A percentile compares a stretch with the other conserved stretches of the same genome.
phyloP scores from a whole-genome alignment of 2,329 filamentous ascomycete genomes.

The Bipolaris zeicola region DNA sequence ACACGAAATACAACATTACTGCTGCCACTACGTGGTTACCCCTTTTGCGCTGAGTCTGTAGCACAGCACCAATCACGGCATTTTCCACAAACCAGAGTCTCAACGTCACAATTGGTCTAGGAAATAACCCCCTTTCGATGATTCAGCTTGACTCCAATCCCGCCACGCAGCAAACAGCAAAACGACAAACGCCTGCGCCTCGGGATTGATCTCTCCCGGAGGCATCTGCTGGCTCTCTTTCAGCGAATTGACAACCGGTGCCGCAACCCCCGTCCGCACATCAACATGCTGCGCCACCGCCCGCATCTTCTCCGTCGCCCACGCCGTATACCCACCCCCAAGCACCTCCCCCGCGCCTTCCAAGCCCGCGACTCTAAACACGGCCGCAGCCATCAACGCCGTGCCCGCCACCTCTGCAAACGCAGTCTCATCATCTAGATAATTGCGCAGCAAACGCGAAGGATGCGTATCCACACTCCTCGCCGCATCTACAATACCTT shows the following conservation, averaged over 20 bases:
- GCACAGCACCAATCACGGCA: too few species aligned
- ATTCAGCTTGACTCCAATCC: constrained; percentile 37
- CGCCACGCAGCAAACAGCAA: constrained; percentile 52
- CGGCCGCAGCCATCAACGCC: constrained; percentile 52
- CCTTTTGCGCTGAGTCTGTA: too few species aligned
- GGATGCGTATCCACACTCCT: constrained; percentile 43
- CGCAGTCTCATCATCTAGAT: constrained; percentile 53
- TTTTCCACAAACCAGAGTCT: too few species aligned
- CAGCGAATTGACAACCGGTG: constrained; percentile 53
- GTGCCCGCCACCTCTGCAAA: constrained; percentile 58
- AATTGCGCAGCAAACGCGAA: constrained; percentile 54
- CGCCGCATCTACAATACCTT: constrained; percentile 47
- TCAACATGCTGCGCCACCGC: constrained; percentile 47
- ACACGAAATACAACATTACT: too few species aligned
- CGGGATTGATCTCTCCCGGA: constrained; percentile 43
- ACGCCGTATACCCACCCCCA: constrained; percentile 44
- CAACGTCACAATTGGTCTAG: too few species aligned
- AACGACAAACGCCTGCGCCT: constrained; percentile 54
- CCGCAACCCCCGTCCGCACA: constrained; percentile 44
- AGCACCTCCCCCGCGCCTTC: constrained; percentile 29
- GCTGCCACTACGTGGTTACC: too few species aligned
- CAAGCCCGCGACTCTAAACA: constrained; percentile 52
- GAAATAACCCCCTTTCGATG: neutral
- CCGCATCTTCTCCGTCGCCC: constrained; percentile 52
- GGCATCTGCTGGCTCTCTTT: constrained; percentile 42